Evolutionary conservation across 768 basidiomycete species (phyloP).

Genomic region (Suillus sp.): DNA sequence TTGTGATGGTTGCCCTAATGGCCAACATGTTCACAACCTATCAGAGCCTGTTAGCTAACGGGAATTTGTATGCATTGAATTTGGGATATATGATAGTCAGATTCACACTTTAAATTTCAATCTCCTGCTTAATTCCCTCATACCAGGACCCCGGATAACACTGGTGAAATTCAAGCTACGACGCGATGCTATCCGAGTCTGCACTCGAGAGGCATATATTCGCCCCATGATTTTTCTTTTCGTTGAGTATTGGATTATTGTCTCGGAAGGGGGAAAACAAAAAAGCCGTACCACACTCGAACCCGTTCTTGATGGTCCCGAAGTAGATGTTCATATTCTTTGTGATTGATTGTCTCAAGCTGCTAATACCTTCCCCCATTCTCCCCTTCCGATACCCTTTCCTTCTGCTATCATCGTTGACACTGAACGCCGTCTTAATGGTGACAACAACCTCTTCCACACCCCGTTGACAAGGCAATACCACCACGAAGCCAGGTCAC

Average conservation of each 20-base stretch:
- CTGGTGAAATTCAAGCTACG: background rate
- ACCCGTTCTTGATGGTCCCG: background rate
- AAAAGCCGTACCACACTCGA: background rate
- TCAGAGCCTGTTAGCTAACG: background rate
- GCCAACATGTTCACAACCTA: background rate
- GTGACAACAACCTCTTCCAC: background rate
- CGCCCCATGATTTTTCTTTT: background rate
- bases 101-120: background rate
- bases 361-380: background rate
- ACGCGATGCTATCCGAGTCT: background rate
- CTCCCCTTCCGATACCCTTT: background rate
- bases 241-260: background rate
- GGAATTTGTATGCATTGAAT: background rate
- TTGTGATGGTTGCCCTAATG: constrained; percentile 55
- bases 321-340: background rate
- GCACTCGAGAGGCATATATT: background rate
- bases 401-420: background rate
- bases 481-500: background rate
- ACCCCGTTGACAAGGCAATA: background rate
- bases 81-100: background rate
- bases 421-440: background rate
- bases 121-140: background rate
- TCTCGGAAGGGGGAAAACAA: background rate
- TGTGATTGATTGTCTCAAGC: background rate
- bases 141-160: background rate